phyloP scores from a whole-genome alignment of 805 yeast species.

The Diddensiella santjacobensis region DNA sequence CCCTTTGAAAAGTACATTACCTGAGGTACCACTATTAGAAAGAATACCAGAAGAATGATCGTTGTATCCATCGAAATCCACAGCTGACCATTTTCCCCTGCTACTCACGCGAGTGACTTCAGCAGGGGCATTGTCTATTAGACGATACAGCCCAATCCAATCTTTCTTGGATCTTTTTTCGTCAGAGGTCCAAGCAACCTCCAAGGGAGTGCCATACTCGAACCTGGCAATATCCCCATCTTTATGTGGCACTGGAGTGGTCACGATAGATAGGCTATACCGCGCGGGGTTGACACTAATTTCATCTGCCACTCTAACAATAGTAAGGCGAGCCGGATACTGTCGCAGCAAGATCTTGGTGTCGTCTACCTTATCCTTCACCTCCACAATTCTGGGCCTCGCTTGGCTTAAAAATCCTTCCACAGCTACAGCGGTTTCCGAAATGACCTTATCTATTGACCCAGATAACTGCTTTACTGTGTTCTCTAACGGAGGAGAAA shows the following conservation, averaged over 20 bases:
- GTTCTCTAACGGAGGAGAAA: conserved; percentile 28
- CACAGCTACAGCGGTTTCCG: conserved; percentile 41
- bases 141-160: conserved; percentile 75
- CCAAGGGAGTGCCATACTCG: conserved; percentile 48
- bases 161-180: conserved; percentile 47
- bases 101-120: conserved; percentile 58
- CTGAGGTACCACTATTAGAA: conserved; percentile 31
- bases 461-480: conserved; percentile 28
- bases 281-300: conserved; percentile 24
- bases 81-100: conserved; percentile 60
- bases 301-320: conserved; percentile 30
- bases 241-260: conserved; percentile 1
- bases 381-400: conserved; percentile 32
- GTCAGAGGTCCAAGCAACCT: conserved; percentile 54
- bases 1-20: conserved; percentile 47
- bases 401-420: conserved; percentile 41
- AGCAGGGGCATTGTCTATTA: conserved; percentile 56
- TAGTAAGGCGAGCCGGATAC: conserved; percentile 34
- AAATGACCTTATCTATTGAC: conserved; percentile 38
- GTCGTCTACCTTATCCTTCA: conserved; percentile 28
- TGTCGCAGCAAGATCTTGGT: conserved; percentile 37
- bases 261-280: conserved; percentile 22
- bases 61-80: conserved; percentile 35
- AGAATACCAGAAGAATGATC: conserved; percentile 25
- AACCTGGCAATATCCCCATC: conserved; percentile 11